Evolutionary conservation across 495 filamentous ascomycete genomes (phyloP).

Genomic region (Hypoxylon perforatum): DNA sequence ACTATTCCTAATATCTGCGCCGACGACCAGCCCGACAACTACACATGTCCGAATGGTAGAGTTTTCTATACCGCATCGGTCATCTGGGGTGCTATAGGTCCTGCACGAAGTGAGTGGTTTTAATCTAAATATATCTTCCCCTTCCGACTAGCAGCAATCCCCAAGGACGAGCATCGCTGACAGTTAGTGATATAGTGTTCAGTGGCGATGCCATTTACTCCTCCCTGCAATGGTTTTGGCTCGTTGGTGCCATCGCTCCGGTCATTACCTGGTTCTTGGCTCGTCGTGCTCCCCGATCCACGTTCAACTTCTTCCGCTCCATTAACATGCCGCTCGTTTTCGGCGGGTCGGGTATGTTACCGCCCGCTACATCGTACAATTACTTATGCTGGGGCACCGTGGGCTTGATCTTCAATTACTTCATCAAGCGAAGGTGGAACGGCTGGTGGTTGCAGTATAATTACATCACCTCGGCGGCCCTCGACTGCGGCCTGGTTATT

Average conservation of each 20-base stretch:
- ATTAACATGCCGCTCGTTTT: slow-evolving; percentile 75
- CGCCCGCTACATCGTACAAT: slow-evolving; percentile 73
- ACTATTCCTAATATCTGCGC: slow-evolving; percentile 70
- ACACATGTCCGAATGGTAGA: slow-evolving; percentile 70
- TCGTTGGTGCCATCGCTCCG: slow-evolving; percentile 69
- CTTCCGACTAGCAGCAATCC: neutral
- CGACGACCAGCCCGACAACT: slow-evolving; percentile 65
- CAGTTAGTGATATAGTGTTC: slow-evolving; percentile 54
- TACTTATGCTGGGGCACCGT: slow-evolving; percentile 77
- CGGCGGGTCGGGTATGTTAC: slow-evolving; percentile 69
- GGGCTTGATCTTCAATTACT: slow-evolving; percentile 74
- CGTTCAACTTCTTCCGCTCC: slow-evolving; percentile 58
- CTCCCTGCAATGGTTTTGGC: slow-evolving; percentile 74
- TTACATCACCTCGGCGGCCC: slow-evolving; percentile 77
- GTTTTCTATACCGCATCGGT: slow-evolving; percentile 72
- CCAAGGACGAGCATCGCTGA: slow-evolving; percentile 2
- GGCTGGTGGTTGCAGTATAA: slow-evolving; percentile 86
- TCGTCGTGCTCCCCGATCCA: slow-evolving; percentile 66
- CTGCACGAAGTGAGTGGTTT: slow-evolving; percentile 52
- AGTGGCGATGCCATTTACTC: slow-evolving; percentile 71
- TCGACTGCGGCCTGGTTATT: slow-evolving; percentile 75
- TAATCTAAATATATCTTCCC: neutral
- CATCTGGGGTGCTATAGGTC: slow-evolving; percentile 65
- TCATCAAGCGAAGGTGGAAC: slow-evolving; percentile 67
- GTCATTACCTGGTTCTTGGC: slow-evolving; percentile 70